Base-by-base conservation (phyloP, 306 rosid species). In the Castanospermum australe region DNA sequence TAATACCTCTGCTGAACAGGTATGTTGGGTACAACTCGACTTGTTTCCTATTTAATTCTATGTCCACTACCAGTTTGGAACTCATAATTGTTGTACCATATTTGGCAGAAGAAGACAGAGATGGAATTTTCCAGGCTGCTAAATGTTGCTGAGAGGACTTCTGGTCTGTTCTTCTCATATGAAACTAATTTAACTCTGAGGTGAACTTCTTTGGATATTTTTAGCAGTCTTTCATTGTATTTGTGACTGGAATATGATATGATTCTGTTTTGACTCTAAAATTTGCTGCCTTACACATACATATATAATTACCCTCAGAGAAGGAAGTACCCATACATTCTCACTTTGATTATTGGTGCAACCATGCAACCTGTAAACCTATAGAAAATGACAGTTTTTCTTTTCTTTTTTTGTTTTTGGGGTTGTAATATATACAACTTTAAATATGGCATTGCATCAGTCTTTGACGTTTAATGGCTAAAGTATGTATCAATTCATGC, bases 161-260 rank as follows among this genome's bases (percentile, higher is more conserved):
- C 83, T 81, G 99, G 99, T 75, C 93, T 95, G 51, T 95, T 82
- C 84, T 95, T 90, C 89, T 95, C 99, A 21, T 93, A 95, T 44
- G 89, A 93, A 42, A 81, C 92, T 78, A 95, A 93, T 80, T 90
- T 95, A 87, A 95, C 98, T 14, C 89, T 95, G 86, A 93, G 98
- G 98, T 95, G 89, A 93, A 57, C 11, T 82, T 72, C 80, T 77
- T 86, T 75, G 65, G 67, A 55, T 35, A 33, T 73, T 64, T 44
- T 38, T 63, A 33, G 74, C 77, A 22, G 54, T 52, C 79, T 50
- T 63, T 47, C 39, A n/a, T 47, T 64, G 14, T 71, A 54, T 60
- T 60, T 64, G 51, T 79, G 61, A 33, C 50, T 30, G 67, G 30
- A 75, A 79, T 41, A 56, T 52, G 47, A 64, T 48, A 66, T 55